phyloP scores from a whole-genome alignment of 495 filamentous ascomycete genomes.

The Entonaema liquescens region DNA sequence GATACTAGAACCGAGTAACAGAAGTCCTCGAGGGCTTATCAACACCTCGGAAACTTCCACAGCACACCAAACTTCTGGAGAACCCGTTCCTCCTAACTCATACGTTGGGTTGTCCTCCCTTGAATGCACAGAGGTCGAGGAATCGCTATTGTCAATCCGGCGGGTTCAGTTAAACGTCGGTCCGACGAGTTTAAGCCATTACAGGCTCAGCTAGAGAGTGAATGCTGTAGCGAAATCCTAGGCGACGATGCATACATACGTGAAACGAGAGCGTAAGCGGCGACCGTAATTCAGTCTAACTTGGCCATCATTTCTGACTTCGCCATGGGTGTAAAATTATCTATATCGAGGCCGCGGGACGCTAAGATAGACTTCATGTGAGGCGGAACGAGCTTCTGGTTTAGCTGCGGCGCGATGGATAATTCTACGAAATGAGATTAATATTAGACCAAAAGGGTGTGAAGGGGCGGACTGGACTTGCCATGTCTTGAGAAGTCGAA shows the following conservation, averaged over 20 bases:
- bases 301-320: conserved; percentile 98
- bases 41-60: conserved; percentile 33
- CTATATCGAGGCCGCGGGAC: conserved; percentile 84
- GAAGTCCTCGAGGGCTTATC: conserved; percentile 17
- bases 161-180: conserved; percentile 17
- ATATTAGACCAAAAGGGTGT: neutral
- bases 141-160: conserved; percentile 27
- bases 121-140: conserved; percentile 32
- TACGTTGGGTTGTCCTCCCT: conserved; percentile 33
- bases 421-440: conserved; percentile 70
- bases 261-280: conserved; percentile 38
- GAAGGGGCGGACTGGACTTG: conserved; percentile 54
- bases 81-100: conserved; percentile 25
- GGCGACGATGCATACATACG: conserved; percentile 40
- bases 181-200: conserved; percentile 41
- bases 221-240: conserved; percentile 44
- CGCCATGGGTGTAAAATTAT: conserved; percentile 88
- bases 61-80: conserved; percentile 33
- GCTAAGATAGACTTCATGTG: conserved; percentile 79
- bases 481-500: conserved; percentile 96
- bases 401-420: conserved; percentile 89
- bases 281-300: conserved; percentile 76
- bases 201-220: conserved; percentile 44
- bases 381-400: conserved; percentile 83
- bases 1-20: conserved; percentile 25